These are phyloP conservation scores for Colletotrichum cuscutae DNA, from an alignment of 2,329 filamentous ascomycete genomes.

Conservation along the genomic window DNA sequence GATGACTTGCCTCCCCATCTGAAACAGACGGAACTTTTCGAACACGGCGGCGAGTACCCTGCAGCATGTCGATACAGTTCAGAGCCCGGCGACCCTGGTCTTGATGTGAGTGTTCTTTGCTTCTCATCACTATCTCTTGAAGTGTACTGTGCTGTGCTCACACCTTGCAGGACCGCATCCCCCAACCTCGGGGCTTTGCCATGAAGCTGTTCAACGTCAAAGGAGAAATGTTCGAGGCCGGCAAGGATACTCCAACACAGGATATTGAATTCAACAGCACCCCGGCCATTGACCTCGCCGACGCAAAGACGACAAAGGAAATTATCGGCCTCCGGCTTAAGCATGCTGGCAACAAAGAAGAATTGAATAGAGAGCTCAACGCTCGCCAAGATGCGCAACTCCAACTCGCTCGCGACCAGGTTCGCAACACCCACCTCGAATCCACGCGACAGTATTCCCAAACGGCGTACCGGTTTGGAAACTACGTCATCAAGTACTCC, in stretches of 20 bases:
- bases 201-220: slow-evolving; percentile 62
- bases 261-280: slow-evolving; percentile 48
- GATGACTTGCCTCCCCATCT: not conserved
- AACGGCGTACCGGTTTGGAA: not conserved
- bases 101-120: not conserved
- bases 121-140: too few relatives aligned
- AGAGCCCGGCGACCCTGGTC: not conserved
- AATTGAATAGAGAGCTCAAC: not conserved
- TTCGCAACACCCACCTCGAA: not conserved
- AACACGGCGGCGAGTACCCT: not conserved
- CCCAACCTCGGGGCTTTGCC: slow-evolving; percentile 56
- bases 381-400: not conserved
- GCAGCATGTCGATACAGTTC: not conserved
- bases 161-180: slow-evolving; percentile 40
- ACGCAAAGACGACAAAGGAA: not conserved
- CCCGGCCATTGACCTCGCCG: not conserved
- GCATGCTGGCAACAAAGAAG: not conserved
- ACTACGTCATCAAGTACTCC: not conserved
- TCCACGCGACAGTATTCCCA: not conserved
- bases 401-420: not conserved
- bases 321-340: not conserved
- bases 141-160: not conserved
- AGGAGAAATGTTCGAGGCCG: slow-evolving; percentile 51
- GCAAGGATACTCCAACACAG: slow-evolving; percentile 43
- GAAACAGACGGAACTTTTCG: not conserved